Percentiles rank a stretch among this genome's conserved stretches.
These are phyloP conservation scores for Cladobotryum protrusum DNA, from an alignment of 2,329 filamentous ascomycete species.

Conservation along the genomic window DNA sequence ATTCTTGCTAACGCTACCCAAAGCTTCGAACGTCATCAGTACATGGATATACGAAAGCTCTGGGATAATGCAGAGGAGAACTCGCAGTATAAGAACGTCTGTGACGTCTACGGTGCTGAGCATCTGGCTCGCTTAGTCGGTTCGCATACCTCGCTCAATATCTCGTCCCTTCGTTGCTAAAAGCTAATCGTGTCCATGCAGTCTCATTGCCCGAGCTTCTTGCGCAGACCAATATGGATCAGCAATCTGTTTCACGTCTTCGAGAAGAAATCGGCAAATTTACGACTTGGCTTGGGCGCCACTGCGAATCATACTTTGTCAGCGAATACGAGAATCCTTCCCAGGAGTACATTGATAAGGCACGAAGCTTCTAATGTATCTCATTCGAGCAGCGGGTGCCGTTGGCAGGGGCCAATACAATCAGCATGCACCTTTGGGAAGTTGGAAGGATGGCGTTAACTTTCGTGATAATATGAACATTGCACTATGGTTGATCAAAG, in stretches of 20 bases:
- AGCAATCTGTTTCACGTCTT: slow-evolving; percentile 79
- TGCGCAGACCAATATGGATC: slow-evolving; percentile 96
- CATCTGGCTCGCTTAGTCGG: slow-evolving; percentile 85
- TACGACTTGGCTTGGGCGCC: slow-evolving; percentile 74
- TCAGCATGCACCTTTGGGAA: neutral
- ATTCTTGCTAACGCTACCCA: slow-evolving; percentile 11
- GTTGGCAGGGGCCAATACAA: neutral
- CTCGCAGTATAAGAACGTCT: slow-evolving; percentile 62
- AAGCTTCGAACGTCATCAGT: slow-evolving; percentile 87
- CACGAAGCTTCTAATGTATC: slow-evolving; percentile 36
- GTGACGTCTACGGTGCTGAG: slow-evolving; percentile 87
- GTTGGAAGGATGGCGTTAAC: neutral
- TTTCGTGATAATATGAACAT: neutral
- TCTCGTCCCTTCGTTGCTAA: neutral
- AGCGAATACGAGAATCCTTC: slow-evolving; percentile 67
- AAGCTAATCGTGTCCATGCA: slow-evolving; percentile 29
- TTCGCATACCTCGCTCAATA: slow-evolving; percentile 37
- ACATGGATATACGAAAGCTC: slow-evolving; percentile 66
- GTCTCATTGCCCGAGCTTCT: slow-evolving; percentile 89
- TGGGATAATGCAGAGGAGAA: slow-evolving; percentile 59
- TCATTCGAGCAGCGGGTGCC: neutral
- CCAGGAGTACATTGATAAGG: slow-evolving; percentile 66
- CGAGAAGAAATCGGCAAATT: slow-evolving; percentile 86
- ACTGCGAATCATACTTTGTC: slow-evolving; percentile 71
- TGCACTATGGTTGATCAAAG: neutral